Evolutionary conservation across 163 green algal species (phyloP).

Genomic region (Scenedesmus sp.): DNA sequence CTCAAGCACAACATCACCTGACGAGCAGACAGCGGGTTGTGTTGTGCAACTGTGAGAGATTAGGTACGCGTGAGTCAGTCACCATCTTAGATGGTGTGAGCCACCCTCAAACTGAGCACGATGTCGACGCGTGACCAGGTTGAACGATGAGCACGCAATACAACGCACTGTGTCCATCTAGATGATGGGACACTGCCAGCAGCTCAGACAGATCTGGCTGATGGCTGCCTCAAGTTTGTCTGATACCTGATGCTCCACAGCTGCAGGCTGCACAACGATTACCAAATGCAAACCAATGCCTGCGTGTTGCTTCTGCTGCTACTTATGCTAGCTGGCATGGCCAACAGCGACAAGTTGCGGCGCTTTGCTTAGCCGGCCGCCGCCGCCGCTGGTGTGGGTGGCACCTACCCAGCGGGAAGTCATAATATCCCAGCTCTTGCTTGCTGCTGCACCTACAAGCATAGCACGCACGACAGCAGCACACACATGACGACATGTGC

Average conservation of each 20-base stretch:
- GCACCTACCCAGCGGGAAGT: constrained; percentile 29
- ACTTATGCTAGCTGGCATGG: background rate
- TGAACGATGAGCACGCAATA: no score
- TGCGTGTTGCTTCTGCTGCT: background rate
- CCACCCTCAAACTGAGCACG: no score
- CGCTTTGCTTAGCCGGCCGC: background rate
- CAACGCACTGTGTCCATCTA: no score
- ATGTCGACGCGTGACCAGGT: no score
- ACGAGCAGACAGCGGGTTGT: no score
- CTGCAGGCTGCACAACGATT: background rate
- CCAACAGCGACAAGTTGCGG: background rate
- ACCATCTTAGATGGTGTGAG: no score
- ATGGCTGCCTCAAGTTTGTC: no score
- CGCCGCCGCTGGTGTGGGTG: background rate
- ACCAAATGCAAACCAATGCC: background rate
- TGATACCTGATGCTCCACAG: background rate
- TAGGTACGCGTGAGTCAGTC: no score
- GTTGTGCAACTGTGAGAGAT: no score
- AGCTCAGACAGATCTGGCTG: no score
- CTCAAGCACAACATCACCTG: constrained; percentile 32
- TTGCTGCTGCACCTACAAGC: constrained; percentile 26
- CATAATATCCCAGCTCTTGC: constrained; percentile 14
- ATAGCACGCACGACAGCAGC: background rate
- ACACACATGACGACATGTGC: background rate
- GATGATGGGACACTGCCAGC: no score